Percentiles rank a stretch among this genome's conserved stretches.
Conservation (phyloP, 768 basidiomycete genomes). For the Cyathus striatus region DNA sequence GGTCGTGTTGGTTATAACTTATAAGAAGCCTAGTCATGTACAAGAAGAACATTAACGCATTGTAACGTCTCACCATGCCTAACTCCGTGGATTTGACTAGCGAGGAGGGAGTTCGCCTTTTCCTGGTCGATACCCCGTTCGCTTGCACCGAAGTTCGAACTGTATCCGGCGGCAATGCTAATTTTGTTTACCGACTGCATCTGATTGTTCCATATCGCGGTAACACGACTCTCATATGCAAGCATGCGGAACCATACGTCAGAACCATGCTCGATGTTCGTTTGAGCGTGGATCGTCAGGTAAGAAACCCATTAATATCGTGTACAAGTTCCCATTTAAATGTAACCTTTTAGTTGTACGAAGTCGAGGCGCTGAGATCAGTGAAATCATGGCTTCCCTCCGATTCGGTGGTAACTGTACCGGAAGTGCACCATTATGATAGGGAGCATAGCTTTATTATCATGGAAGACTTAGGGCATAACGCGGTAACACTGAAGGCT, state of each 20-base stretch:
- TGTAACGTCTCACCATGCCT: no score
- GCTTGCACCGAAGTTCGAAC: constrained; percentile 29
- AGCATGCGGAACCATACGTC: constrained; percentile 48
- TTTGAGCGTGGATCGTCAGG: constrained; percentile 46
- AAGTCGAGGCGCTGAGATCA: constrained; percentile 43
- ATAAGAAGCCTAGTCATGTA: no score
- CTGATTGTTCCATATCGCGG: constrained; percentile 36
- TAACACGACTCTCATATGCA: constrained; percentile 45
- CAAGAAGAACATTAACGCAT: no score
- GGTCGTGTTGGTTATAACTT: no score
- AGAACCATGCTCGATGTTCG: constrained; percentile 16
- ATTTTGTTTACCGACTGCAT: constrained; percentile 54
- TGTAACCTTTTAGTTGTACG: constrained; percentile 22
- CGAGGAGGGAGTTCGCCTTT: constrained; percentile 28
- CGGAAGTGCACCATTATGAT: constrained; percentile 46
- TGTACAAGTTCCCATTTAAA: neutral
- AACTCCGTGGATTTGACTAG: constrained; percentile 34
- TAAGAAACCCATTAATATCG: constrained; percentile 17
- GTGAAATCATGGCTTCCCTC: constrained; percentile 30
- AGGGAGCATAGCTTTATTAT: constrained; percentile 43
- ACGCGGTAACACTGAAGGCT: constrained; percentile 33
- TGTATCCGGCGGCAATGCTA: constrained; percentile 49
- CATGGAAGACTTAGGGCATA: constrained; percentile 56
- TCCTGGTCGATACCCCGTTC: constrained; percentile 45
- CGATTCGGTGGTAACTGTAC: constrained; percentile 39